These are phyloP conservation scores for Penicillium chermesinum DNA, from an alignment of 495 filamentous ascomycete species.

Conservation along the genomic window DNA sequence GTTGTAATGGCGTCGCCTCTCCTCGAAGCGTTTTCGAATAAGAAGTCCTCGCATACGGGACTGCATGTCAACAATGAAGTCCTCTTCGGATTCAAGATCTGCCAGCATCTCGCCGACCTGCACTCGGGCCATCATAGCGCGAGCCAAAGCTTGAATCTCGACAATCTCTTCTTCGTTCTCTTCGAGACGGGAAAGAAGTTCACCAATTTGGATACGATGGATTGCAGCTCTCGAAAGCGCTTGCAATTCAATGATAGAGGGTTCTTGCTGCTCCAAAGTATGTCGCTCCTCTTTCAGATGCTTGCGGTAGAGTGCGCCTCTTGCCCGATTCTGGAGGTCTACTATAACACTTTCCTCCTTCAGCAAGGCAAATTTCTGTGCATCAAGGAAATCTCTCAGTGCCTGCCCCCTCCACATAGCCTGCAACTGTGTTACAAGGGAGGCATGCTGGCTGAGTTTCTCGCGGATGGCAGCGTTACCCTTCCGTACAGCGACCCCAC, in stretches of 20 bases:
- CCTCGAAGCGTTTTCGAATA: constrained; percentile 68
- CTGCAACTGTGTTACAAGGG: constrained; percentile 28
- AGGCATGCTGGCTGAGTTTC: constrained; percentile 26
- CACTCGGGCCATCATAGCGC: constrained; percentile 73
- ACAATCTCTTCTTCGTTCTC: constrained; percentile 70
- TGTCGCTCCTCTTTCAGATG: constrained; percentile 44
- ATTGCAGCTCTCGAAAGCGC: constrained; percentile 69
- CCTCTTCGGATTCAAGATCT: constrained; percentile 77
- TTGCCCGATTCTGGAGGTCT: constrained; percentile 42
- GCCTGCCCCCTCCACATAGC: constrained; percentile 28
- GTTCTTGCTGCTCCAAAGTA: constrained; percentile 53
- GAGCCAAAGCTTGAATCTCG: constrained; percentile 64
- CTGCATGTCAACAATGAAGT: constrained; percentile 67
- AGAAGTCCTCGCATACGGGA: constrained; percentile 66
- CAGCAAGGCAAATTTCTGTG: constrained; percentile 27
- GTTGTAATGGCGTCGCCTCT: constrained; percentile 81
- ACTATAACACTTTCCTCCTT: constrained; percentile 31
- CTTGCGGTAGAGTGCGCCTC: constrained; percentile 43
- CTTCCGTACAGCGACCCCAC: constrained; percentile 34
- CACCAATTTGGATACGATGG: constrained; percentile 64
- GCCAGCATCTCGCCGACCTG: constrained; percentile 63
- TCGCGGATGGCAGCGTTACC: constrained; percentile 20
- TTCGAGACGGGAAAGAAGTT: constrained; percentile 68
- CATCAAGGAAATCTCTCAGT: constrained; percentile 32
- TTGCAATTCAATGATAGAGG: constrained; percentile 62